Evolutionary conservation across 2,329 filamentous ascomycete genomes (phyloP), one percentile per base, ranked within the genome.

Genomic region (Cadophora sp.): DNA sequence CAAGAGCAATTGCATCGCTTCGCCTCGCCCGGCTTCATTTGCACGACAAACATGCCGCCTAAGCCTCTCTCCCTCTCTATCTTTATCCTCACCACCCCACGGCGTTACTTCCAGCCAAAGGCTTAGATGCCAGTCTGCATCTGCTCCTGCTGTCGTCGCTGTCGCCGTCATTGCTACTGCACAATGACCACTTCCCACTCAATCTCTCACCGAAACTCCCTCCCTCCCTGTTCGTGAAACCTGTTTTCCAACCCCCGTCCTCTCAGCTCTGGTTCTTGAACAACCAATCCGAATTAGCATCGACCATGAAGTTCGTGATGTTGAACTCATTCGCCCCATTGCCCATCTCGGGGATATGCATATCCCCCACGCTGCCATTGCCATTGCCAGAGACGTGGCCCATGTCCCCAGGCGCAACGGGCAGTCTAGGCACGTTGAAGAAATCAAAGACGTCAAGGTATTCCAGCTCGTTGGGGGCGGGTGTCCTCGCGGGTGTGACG

Each of bases 371-470:
- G 9, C 20, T 48, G n/a, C 45, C 45, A 24, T 48, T 45, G 43
- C 43, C n/a, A 8, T 45, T 48, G 2, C 53, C 66, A 63, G 68
- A 71, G 36, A 72, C 72, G 48, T 79, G 63, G 66, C 72, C 33
- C 75, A 70, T 36, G 59, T 77, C 58, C 70, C 75, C 62, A 59
- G 75, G 18, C 36, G 80, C 80, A 24, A 85, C 79, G 0, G 87
- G 85, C 27, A 97, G 81, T 20, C 93, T 83, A 0, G 94, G 94
- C 65, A 96, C 89, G 76, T 97, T 97, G 83, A 97, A 97, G 76
- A 96, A 97, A 73, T 96, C 93, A 77, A 97, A 97, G 0, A 97
- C 92, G 73, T 97, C 94, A 2, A 97, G 82, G 76, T 96, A 97
- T 77, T 97, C 94, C 3, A 97, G 82, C 75, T 97, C 93, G 72